A percentile compares a stretch with the other conserved stretches of the same genome.
Conservation (phyloP, 2,329 filamentous ascomycete species). For the Fusarium sp. region DNA sequence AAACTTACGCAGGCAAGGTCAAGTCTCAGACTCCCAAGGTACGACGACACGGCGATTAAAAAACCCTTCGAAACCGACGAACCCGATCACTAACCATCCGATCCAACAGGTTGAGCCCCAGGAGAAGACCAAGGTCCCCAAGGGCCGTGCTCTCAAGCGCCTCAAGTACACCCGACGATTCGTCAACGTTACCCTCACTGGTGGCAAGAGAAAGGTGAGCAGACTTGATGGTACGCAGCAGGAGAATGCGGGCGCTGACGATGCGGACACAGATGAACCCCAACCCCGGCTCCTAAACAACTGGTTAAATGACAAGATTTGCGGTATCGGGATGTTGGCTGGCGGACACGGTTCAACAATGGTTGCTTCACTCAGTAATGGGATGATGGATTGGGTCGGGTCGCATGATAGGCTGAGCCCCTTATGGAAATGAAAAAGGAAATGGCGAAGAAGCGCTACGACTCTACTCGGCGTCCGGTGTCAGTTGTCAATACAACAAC, state of each 20-base stretch:
- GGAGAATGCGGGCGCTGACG: slow-evolving; percentile 41
- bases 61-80: slow-evolving; percentile 41
- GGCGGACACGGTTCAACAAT: slow-evolving; percentile 48
- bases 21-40: slow-evolving; percentile 96
- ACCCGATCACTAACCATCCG: slow-evolving; percentile 48
- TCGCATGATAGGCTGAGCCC: slow-evolving; percentile 52
- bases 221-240: slow-evolving; percentile 9
- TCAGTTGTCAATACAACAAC: slow-evolving; percentile 56
- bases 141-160: slow-evolving; percentile 98
- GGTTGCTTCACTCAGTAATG: slow-evolving; percentile 48
- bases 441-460: slow-evolving; percentile 53
- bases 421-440: slow-evolving; percentile 45
- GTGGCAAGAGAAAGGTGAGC: slow-evolving; percentile 96
- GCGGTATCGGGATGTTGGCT: slow-evolving; percentile 48
- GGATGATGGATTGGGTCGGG: slow-evolving; percentile 52
- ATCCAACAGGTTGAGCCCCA: slow-evolving; percentile 77
- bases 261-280: slow-evolving; percentile 80
- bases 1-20: slow-evolving; percentile 90
- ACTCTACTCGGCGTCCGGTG: slow-evolving; percentile 56
- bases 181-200: slow-evolving; percentile 96
- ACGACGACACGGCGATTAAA: slow-evolving; percentile 54
- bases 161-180: slow-evolving; percentile 96
- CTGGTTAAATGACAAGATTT: slow-evolving; percentile 39
- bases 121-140: slow-evolving; percentile 97
- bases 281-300: slow-evolving; percentile 77